phyloP scores from a whole-genome alignment of 805 yeast species.

The Brettanomyces anomalus region DNA sequence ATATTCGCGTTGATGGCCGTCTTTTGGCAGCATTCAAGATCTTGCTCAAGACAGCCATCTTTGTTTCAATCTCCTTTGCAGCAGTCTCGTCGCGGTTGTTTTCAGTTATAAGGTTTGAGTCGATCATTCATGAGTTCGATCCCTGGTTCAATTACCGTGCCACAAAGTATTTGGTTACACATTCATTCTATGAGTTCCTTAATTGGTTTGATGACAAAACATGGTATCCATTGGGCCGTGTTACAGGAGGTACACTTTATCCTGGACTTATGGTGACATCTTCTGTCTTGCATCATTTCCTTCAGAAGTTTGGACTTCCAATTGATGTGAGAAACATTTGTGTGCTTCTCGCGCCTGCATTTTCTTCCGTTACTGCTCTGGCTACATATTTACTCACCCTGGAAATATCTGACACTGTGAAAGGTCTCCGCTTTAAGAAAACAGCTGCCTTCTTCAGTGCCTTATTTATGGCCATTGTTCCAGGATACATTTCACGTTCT shows the following conservation, averaged over 20 bases:
- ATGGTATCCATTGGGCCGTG: constrained; percentile 98
- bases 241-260: constrained; percentile 96
- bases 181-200: constrained; percentile 82
- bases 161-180: constrained; percentile 78
- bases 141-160: constrained; percentile 97
- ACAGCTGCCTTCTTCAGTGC: constrained; percentile 91
- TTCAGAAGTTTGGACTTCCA: constrained; percentile 64
- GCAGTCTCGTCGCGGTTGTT: constrained; percentile 88
- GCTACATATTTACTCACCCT: constrained; percentile 80
- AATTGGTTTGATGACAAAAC: constrained; percentile 99
- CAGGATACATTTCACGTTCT: constrained; percentile 96
- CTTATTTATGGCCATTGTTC: constrained; percentile 93
- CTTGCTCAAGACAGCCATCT: constrained; percentile 56
- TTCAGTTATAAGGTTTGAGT: constrained; percentile 93
- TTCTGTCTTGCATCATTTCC: constrained; percentile 75
- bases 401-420: constrained; percentile 71
- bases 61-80: constrained; percentile 77
- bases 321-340: constrained; percentile 92
- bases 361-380: constrained; percentile 85
- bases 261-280: constrained; percentile 98
- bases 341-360: constrained; percentile 94
- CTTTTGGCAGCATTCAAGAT: constrained; percentile 19
- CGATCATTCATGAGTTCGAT: constrained; percentile 95
- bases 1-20: constrained; percentile 14
- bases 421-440: constrained; percentile 15